phyloP scores from a whole-genome alignment of 176 grass and related monocot species.

The Phoenix roebelenii region DNA sequence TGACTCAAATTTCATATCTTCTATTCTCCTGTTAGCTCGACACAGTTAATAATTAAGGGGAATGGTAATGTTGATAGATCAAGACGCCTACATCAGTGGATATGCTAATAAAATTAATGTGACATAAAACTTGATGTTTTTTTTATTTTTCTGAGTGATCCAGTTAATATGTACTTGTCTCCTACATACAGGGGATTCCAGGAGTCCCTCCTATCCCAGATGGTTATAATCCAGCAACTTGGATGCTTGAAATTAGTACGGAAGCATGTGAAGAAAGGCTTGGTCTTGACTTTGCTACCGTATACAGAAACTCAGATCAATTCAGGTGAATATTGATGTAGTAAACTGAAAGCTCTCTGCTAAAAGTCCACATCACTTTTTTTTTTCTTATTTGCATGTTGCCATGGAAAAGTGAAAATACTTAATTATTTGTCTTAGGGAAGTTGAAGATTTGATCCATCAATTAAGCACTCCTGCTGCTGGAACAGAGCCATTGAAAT shows the following conservation, averaged over 20 bases:
- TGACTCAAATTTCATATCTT: too few relatives aligned
- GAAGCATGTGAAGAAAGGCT: slow-evolving; percentile 53
- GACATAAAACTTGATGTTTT: too few relatives aligned
- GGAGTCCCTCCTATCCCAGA: slow-evolving; percentile 35
- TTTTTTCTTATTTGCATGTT: too few relatives aligned
- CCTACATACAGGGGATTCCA: slow-evolving; percentile 35
- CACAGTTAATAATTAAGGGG: too few relatives aligned
- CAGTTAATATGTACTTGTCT: not conserved
- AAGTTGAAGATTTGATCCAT: slow-evolving; percentile 40
- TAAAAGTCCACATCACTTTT: not conserved
- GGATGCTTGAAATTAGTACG: slow-evolving; percentile 74
- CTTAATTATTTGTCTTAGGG: slow-evolving; percentile 13
- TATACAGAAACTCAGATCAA: slow-evolving; percentile 49
- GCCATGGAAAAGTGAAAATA: too few relatives aligned
- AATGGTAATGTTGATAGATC: too few relatives aligned
- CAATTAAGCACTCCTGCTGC: slow-evolving; percentile 32
- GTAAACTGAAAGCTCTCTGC: not conserved
- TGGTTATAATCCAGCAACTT: slow-evolving; percentile 77
- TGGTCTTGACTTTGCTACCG: slow-evolving; percentile 46
- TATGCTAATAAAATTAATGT: too few relatives aligned
- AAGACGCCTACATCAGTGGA: too few relatives aligned
- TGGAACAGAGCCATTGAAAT: slow-evolving; percentile 41
- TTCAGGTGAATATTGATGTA: slow-evolving; percentile 36
- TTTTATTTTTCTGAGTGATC: too few relatives aligned
- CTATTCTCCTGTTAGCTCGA: too few relatives aligned